A percentile compares a stretch with the other conserved stretches of the same genome.
Evolutionary conservation across 495 filamentous ascomycete genomes (phyloP).

Genomic region (Aspergillus panamensis): DNA sequence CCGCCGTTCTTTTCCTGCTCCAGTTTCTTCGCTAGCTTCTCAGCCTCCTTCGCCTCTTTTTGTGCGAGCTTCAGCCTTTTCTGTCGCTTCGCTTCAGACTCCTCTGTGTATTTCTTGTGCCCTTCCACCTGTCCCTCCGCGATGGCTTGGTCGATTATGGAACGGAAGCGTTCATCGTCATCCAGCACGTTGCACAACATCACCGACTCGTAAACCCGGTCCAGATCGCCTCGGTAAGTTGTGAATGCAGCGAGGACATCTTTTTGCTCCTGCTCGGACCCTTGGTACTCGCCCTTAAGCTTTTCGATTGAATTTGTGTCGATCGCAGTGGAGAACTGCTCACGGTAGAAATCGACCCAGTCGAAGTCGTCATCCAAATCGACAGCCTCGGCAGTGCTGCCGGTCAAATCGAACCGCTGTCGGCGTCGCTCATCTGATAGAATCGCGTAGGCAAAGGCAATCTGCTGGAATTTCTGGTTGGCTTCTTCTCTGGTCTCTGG

Average conservation of each 20-base stretch:
- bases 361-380: conserved; percentile 75
- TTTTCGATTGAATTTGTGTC: conserved; percentile 64
- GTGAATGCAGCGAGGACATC: conserved; percentile 76
- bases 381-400: conserved; percentile 76
- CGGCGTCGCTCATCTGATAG: conserved; percentile 77
- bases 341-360: conserved; percentile 84
- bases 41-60: conserved; percentile 68
- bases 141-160: conserved; percentile 80
- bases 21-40: conserved; percentile 65
- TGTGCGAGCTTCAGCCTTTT: conserved; percentile 60
- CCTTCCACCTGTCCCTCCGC: conserved; percentile 57
- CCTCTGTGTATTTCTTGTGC: conserved; percentile 66
- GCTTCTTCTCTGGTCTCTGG: conserved; percentile 62
- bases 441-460: conserved; percentile 92
- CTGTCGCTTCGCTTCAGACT: conserved; percentile 61
- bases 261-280: conserved; percentile 75
- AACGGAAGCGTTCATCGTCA: conserved; percentile 81
- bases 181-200: conserved; percentile 82
- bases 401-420: conserved; percentile 81
- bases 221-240: conserved; percentile 66
- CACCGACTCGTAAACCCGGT: conserved; percentile 69
- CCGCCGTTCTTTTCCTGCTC: conserved; percentile 50
- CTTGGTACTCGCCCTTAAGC: conserved; percentile 74
- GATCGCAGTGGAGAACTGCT: conserved; percentile 71
- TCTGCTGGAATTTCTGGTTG: conserved; percentile 75